Conservation (phyloP, 768 basidiomycete species). For the Leucosporidium yakuticum region DNA sequence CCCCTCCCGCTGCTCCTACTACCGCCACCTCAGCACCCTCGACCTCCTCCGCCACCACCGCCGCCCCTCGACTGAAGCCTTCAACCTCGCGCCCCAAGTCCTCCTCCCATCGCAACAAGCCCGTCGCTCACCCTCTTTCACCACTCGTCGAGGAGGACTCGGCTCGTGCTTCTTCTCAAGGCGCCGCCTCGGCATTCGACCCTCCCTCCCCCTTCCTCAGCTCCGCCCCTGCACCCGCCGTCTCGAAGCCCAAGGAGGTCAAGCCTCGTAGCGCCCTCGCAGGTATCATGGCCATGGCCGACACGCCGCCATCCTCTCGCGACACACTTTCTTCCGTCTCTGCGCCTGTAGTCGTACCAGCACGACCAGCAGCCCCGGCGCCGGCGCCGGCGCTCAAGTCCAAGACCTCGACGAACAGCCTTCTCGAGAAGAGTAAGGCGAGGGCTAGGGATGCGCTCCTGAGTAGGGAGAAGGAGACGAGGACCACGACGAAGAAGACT, state of each 20-base stretch:
- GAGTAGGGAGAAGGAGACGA: not conserved
- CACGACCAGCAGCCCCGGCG: not conserved
- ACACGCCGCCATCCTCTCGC: not conserved
- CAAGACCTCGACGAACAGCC: not conserved
- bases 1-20: not conserved
- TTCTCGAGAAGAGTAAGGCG: not conserved
- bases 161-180: not conserved
- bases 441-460: not conserved
- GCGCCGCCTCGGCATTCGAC: not conserved
- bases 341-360: not conserved
- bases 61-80: too few species aligned
- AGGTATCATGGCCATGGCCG: conserved; percentile 15
- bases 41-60: not conserved
- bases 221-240: not conserved
- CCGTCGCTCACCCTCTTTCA: not conserved
- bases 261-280: not conserved
- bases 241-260: too few species aligned
- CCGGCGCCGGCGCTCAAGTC: too few species aligned
- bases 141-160: not conserved
- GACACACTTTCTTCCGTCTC: not conserved
- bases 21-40: not conserved
- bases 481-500: not conserved
- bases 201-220: not conserved
- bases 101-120: not conserved
- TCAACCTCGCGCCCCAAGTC: not conserved